These are phyloP conservation scores for Trametes versicolor DNA, from an alignment of 1,284 basidiomycete species.

Conservation along the genomic window DNA sequence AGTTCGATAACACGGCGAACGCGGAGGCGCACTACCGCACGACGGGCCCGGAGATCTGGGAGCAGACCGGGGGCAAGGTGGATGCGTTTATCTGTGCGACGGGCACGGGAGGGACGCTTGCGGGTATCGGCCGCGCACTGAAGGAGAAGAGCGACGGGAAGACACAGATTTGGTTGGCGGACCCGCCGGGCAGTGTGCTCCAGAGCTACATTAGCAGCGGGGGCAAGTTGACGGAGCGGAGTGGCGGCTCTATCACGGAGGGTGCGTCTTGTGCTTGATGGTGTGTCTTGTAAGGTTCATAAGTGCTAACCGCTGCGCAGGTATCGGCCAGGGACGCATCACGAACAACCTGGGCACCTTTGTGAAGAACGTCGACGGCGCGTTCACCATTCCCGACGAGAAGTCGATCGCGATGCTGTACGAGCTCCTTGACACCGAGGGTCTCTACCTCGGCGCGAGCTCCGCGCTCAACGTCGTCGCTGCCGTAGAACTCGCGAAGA, in stretches of 20 bases:
- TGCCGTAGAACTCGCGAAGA: constrained; percentile 88
- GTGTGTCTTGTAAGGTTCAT: constrained; percentile 2
- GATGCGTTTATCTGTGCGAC: constrained; percentile 96
- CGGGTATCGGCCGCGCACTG: constrained; percentile 87
- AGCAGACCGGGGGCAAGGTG: constrained; percentile 83
- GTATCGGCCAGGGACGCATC: constrained; percentile 97
- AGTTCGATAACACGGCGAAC: constrained; percentile 97
- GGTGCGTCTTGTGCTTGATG: constrained; percentile 57
- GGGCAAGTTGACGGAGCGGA: constrained; percentile 82
- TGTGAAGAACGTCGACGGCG: constrained; percentile 82
- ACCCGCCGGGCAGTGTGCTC: constrained; percentile 95
- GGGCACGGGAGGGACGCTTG: constrained; percentile 96
- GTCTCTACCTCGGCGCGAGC: constrained; percentile 96
- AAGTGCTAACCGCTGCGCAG: constrained; percentile 49
- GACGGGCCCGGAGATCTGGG: constrained; percentile 98
- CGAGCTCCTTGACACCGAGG: constrained; percentile 91
- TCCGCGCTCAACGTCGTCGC: constrained; percentile 97
- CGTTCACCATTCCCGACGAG: constrained; percentile 89
- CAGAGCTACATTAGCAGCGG: constrained; percentile 88
- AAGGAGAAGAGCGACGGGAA: constrained; percentile 87
- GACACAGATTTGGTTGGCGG: constrained; percentile 94
- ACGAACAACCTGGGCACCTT: constrained; percentile 95
- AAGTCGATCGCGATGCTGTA: constrained; percentile 96
- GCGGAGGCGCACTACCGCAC: constrained; percentile 89
- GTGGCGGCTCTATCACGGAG: constrained; percentile 96